Evolutionary conservation across 2,329 filamentous ascomycete species (phyloP).

Genomic region (Pseudogymnoascus sp.): DNA sequence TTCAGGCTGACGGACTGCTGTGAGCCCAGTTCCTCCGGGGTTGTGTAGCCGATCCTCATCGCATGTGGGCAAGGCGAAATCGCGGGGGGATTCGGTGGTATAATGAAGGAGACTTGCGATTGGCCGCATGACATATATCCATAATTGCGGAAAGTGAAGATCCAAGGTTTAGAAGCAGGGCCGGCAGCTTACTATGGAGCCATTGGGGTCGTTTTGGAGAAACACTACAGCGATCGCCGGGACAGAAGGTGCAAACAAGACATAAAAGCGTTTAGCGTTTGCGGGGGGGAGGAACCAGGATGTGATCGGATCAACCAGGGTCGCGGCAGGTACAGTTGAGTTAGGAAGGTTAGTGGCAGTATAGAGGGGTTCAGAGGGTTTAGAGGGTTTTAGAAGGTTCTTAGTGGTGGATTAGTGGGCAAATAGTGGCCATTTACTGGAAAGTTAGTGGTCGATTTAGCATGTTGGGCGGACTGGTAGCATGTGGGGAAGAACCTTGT

Average conservation of each 20-base stretch:
- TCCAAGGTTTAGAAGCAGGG: conserved; percentile 4
- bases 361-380: background rate
- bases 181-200: background rate
- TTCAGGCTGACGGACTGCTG: background rate
- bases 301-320: background rate
- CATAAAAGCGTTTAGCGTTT: conserved; percentile 5
- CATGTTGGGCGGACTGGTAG: background rate
- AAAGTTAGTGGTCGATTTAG: background rate
- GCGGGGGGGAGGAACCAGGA: background rate
- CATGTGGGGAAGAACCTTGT: conserved; percentile 9
- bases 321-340: background rate
- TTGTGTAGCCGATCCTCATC: background rate
- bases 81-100: background rate
- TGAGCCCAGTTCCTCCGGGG: background rate
- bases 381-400: background rate
- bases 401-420: background rate
- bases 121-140: background rate
- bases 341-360: background rate
- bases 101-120: background rate
- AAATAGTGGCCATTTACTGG: background rate
- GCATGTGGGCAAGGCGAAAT: conserved; percentile 3
- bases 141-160: conserved; percentile 1
- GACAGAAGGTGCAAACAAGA: background rate
- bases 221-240: background rate
- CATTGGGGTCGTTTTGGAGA: background rate